Evolutionary conservation across 805 yeast species (phyloP).

Genomic region (Yamadazyma philogaea): DNA sequence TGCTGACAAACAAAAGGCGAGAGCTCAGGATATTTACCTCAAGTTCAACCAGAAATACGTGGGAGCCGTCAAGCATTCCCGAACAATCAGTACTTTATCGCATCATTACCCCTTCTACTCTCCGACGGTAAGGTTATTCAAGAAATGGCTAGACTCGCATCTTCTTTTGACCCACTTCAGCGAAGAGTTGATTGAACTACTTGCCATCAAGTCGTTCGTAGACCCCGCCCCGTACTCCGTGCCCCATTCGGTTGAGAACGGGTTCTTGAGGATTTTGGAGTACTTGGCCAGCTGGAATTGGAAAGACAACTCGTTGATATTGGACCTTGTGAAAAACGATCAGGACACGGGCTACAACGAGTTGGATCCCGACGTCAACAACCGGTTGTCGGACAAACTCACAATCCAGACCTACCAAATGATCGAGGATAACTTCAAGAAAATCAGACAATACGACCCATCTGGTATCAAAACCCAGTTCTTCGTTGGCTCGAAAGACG

Average conservation of each 20-base stretch:
- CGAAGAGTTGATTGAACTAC: slow-evolving; percentile 78
- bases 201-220: slow-evolving; percentile 80
- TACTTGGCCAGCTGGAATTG: slow-evolving; percentile 89
- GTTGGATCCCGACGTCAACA: slow-evolving; percentile 26
- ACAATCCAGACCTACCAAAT: slow-evolving; percentile 59
- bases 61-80: slow-evolving; percentile 74
- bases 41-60: slow-evolving; percentile 63
- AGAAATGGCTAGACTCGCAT: slow-evolving; percentile 87
- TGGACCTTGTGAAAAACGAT: slow-evolving; percentile 61
- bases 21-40: slow-evolving; percentile 58
- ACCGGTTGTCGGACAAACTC: slow-evolving; percentile 57
- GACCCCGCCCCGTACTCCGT: slow-evolving; percentile 81
- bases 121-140: slow-evolving; percentile 79
- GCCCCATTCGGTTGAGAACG: slow-evolving; percentile 78
- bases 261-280: slow-evolving; percentile 70
- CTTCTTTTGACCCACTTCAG: slow-evolving; percentile 64
- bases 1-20: slow-evolving; percentile 57
- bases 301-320: slow-evolving; percentile 80
- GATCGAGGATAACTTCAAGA: slow-evolving; percentile 62
- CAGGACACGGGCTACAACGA: slow-evolving; percentile 6
- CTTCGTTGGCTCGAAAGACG: slow-evolving; percentile 79
- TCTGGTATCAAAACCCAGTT: slow-evolving; percentile 73
- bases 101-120: slow-evolving; percentile 71
- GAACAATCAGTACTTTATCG: slow-evolving; percentile 69
- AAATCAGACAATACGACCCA: slow-evolving; percentile 75